Conservation (phyloP, 2,329 filamentous ascomycete species). For the Colletotrichum cordylinicola region DNA sequence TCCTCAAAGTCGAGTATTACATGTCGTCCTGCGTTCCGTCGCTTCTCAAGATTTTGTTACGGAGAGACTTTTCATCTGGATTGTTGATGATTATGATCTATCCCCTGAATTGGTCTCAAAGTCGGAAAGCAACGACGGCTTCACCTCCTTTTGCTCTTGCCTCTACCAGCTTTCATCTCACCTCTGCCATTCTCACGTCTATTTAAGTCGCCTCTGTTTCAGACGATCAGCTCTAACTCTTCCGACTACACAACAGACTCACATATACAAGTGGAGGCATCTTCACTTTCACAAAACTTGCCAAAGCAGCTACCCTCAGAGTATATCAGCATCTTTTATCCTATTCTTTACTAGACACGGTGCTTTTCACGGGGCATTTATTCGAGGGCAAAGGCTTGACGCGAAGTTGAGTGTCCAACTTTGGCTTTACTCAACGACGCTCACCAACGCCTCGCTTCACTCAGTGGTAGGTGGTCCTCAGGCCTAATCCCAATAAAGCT, state of each 20-base stretch:
- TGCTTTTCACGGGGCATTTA: too few species aligned
- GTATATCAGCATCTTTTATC: too few species aligned
- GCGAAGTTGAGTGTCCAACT: neutral
- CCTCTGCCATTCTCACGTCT: neutral
- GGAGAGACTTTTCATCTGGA: neutral
- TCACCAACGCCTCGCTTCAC: neutral
- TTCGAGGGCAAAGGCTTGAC: neutral
- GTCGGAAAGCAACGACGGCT: neutral
- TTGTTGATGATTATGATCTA: neutral
- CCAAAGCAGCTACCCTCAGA: too few species aligned
- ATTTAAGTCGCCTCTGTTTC: neutral
- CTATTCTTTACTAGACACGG: too few species aligned
- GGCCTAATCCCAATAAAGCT: too few species aligned
- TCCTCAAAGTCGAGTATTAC: neutral
- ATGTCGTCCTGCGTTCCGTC: neutral
- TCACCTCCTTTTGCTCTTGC: neutral
- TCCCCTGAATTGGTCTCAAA: fast-evolving
- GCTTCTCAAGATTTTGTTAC: neutral
- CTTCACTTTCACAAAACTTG: too few species aligned
- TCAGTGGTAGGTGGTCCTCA: too few species aligned
- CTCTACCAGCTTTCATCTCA: neutral
- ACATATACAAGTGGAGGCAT: neutral
- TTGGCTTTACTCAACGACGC: neutral
- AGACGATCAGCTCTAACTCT: neutral
- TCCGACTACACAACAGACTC: neutral